A percentile compares a stretch with the other conserved stretches of the same genome.
phyloP scores from a whole-genome alignment of 495 filamentous ascomycete genomes.

The Umbilicaria muhlenbergii region DNA sequence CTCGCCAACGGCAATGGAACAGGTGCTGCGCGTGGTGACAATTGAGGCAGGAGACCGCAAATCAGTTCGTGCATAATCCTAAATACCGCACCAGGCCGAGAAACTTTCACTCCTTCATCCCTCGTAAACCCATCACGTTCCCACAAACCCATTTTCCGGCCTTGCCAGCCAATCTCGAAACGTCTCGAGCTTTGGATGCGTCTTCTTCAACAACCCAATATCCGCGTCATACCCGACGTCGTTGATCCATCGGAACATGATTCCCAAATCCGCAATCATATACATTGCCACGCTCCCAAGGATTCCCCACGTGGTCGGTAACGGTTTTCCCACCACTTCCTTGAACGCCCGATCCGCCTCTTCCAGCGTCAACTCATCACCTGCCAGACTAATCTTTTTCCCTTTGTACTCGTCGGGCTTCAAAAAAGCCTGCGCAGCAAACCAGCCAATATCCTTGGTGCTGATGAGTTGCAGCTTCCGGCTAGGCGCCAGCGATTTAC shows the following conservation, averaged over 20 bases:
- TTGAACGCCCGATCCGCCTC: constrained; percentile 34
- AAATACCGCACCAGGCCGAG: too few relatives aligned
- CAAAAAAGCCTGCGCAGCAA: constrained; percentile 44
- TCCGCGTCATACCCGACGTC: constrained; percentile 44
- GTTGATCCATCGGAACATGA: constrained; percentile 52
- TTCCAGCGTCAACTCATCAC: constrained; percentile 40
- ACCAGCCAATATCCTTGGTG: constrained; percentile 44
- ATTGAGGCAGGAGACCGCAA: too few relatives aligned
- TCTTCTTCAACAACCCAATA: constrained; percentile 32
- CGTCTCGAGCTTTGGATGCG: constrained; percentile 36
- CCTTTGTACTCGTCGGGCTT: constrained; percentile 28
- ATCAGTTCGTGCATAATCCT: too few relatives aligned
- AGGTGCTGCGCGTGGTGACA: too few relatives aligned
- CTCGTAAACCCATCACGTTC: too few relatives aligned
- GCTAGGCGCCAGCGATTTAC: constrained; percentile 21
- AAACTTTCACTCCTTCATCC: too few relatives aligned
- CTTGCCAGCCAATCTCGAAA: constrained; percentile 46
- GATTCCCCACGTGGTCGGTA: constrained; percentile 34
- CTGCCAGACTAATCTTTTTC: constrained; percentile 35
- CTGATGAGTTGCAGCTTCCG: constrained; percentile 44
- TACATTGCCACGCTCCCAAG: constrained; percentile 25
- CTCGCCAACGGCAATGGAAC: too few relatives aligned
- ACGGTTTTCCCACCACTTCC: constrained; percentile 26
- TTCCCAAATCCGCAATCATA: constrained; percentile 33
- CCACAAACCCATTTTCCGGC: constrained; percentile 28